A percentile compares a stretch with the other conserved stretches of the same genome.
Conservation (phyloP, 768 basidiomycete species). For the Pulveroboletus ravenelii region DNA sequence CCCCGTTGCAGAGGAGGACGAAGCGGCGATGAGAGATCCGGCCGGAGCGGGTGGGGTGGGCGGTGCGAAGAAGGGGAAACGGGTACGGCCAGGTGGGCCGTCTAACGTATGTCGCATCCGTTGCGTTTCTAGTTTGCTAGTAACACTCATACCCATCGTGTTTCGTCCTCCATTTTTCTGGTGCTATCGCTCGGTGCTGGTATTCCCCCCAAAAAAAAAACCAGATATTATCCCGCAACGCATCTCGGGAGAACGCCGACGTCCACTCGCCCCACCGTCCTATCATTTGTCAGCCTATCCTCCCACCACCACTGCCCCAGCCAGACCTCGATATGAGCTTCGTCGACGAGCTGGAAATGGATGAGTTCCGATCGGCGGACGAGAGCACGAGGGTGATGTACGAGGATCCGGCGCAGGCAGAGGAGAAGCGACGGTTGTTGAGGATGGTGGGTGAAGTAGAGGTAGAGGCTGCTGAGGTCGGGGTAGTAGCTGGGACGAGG, state of each 20-base stretch:
- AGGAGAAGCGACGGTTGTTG: slow-evolving; percentile 56
- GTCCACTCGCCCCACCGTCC: slow-evolving; percentile 8
- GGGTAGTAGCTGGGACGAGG: background rate
- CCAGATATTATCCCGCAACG: slow-evolving; percentile 33
- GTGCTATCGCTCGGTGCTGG: background rate
- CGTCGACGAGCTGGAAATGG: slow-evolving; percentile 19
- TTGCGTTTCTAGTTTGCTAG: no score
- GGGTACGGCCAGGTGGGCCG: slow-evolving; percentile 35
- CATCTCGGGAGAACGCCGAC: slow-evolving; percentile 29
- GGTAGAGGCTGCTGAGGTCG: background rate
- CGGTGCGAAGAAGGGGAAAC: slow-evolving; percentile 29
- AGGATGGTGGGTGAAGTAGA: slow-evolving; percentile 39
- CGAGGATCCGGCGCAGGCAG: slow-evolving; percentile 61
- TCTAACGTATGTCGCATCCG: slow-evolving; percentile 29
- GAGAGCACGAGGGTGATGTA: slow-evolving; percentile 57
- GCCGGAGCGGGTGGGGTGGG: slow-evolving; percentile 11
- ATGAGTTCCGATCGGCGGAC: slow-evolving; percentile 26
- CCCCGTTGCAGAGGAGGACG: slow-evolving; percentile 40
- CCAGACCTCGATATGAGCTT: slow-evolving; percentile 29
- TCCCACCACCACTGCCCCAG: background rate
- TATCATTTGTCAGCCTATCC: background rate
- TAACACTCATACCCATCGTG: background rate
- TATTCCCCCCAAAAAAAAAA: background rate
- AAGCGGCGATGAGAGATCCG: slow-evolving; percentile 8
- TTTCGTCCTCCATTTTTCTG: background rate